Base-by-base conservation (phyloP, 2,329 filamentous ascomycete genomes). In the Ascocoryne sarcoides region DNA sequence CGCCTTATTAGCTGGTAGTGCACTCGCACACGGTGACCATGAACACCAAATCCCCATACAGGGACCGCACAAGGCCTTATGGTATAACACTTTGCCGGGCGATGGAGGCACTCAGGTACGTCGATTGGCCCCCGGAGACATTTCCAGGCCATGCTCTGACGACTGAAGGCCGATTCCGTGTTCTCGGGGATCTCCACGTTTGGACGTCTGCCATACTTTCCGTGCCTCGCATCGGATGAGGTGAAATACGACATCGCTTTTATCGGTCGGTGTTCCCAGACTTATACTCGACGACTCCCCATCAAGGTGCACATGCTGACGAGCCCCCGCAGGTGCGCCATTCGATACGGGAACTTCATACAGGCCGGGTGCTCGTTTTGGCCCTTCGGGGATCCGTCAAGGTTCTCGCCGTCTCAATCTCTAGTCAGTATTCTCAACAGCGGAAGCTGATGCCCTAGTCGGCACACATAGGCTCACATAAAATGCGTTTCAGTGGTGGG, bases 21-120 rank as follows among this genome's bases (percentile, higher is more conserved):
- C 94, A 84, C 66, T 95, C 85, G 74, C 87, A 90, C 74, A 95
- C 82, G 40, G 87, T 84, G 28, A 95, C 72, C 85, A 96, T 94
- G 57, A 88, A 84, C 37, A 49, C 18, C 57, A 60, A 35, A 35
- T 54, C 17, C 50, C 54, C 33, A 58, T 60, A 32, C 43, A 47
- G 36, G 85, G 86, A 0, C 85, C 86, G 31, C 82, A 81, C 53
- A 70, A 84, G 59, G 73, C 76, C 19, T 60, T 92, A 33, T 93
- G 86, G 86, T 93, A 90, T 62, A 90, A 86, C 60, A 79, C 68
- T 1, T 66, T 93, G 4, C 86, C 86, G 3, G 86, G 85, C 26
- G 86, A 92, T 62, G 85, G 86, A 18, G 86, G 85, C 41, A 92
- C 78, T 29, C 84, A 92, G 70, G 83, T 84, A 55, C 36, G 65